Evolutionary conservation across 2,329 filamentous ascomycete species (phyloP), one percentile per base, ranked within the genome.

Genomic region (Fusarium sp.): DNA sequence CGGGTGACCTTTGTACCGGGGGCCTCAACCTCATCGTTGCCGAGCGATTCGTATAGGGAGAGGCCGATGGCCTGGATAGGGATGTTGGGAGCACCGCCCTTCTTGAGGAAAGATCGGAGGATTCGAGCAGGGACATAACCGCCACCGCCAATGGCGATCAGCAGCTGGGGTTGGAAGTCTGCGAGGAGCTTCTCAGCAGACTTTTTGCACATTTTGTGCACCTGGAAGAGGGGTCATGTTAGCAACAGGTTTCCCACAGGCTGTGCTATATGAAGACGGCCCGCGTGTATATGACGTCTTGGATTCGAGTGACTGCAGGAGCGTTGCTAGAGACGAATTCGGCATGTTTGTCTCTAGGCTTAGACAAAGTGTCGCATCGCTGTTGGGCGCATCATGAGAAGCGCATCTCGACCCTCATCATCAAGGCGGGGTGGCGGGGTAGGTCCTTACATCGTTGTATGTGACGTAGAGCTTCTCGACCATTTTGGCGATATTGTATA

Each of bases 51-150:
- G 83, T 99, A 99, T 52, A 99, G 88, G 19, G 94, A 98, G 65
- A 99, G 89, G 44, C 95, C 95, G 76, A 99, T 99, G 65, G 95
- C 95, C 84, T 99, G 95, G 78, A 99, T 99, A 68, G 95, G 94
- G 73, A 99, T 99, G 82, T 99, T 99, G 78, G 93, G 88, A 61
- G 83, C 85, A 69, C 90, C 92, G 57, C 91, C 84, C 75, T 88
- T 86, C 84, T 96, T 97, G 77, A 99, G 90, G 84, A 99, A 99
- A 17, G 95, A 98, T 64, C 95, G 92, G 65, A 99, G 86, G 77
- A 99, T 99, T 71, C 95, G 91, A 41, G 95, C 95, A 60, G 95
- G 95, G 36, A 99, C 93, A 78, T 97, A 99, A 72, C 95, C 95
- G 71, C 95, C 95, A 66, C 95, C 95, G 71, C 95, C 95, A 76